phyloP scores from a whole-genome alignment of 1,284 basidiomycete genomes.

The Malassezia sympodialis region DNA sequence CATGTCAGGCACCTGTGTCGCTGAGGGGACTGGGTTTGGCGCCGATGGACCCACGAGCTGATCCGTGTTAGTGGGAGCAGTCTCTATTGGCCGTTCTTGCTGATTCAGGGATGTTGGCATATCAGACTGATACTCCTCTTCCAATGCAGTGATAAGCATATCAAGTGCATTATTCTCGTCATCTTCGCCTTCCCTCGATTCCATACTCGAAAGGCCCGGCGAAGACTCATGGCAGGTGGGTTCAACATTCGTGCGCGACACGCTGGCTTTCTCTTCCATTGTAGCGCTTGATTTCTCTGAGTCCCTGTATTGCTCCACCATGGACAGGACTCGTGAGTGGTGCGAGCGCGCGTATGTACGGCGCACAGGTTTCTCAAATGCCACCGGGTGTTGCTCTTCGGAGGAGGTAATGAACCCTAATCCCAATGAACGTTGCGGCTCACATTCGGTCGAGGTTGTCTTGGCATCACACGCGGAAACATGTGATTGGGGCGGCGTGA shows the following conservation, averaged over 20 bases:
- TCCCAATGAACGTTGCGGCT: background rate
- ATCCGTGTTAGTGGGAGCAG: background rate
- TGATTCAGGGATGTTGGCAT: background rate
- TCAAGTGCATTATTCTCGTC: background rate
- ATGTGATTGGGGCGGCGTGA: background rate
- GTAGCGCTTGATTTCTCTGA: background rate
- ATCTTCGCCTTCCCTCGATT: background rate
- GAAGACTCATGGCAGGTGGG: background rate
- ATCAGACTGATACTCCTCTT: background rate
- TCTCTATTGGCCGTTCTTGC: background rate
- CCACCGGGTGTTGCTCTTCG: background rate
- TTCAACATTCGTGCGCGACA: background rate
- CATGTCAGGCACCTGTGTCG: background rate
- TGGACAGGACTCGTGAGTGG: background rate
- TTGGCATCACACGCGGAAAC: background rate
- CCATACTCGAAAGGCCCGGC: background rate
- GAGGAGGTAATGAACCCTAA: background rate
- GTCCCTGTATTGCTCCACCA: background rate
- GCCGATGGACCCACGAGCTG: background rate
- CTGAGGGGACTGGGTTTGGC: background rate
- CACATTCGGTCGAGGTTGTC: background rate
- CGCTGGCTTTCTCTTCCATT: background rate
- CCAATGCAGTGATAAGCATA: background rate
- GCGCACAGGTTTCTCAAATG: background rate
- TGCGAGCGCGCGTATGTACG: background rate